phyloP scores from a whole-genome alignment of 345 rosid species.

The Eucalyptus viminalis region DNA sequence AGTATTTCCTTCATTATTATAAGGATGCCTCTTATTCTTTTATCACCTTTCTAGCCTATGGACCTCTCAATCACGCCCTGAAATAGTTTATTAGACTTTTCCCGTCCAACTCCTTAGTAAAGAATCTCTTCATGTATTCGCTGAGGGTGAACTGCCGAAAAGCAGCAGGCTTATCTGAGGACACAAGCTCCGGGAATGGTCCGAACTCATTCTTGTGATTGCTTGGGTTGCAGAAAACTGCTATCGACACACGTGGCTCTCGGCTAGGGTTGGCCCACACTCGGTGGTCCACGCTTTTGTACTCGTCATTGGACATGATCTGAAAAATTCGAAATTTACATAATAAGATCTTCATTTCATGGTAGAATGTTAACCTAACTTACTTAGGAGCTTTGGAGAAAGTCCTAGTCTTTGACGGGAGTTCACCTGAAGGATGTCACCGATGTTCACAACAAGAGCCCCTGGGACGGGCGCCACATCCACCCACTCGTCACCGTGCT shows the following conservation, averaged over 20 bases:
- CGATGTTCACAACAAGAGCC: constrained; percentile 33
- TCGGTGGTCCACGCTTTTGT: constrained; percentile 28
- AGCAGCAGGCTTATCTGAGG: constrained; percentile 17
- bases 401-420: too few relatives aligned
- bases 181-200: constrained; percentile 22
- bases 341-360: background rate
- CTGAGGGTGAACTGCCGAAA: constrained; percentile 9
- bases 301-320: constrained; percentile 39
- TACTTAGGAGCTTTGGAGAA: background rate
- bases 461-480: constrained; percentile 36
- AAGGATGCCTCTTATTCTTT: background rate
- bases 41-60: background rate
- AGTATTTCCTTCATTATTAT: background rate
- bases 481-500: constrained; percentile 26
- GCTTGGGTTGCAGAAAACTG: constrained; percentile 18
- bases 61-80: constrained; percentile 1
- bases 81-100: constrained; percentile 17
- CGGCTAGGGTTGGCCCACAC: constrained; percentile 22
- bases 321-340: background rate
- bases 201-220: constrained; percentile 10
- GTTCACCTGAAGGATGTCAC: constrained; percentile 36
- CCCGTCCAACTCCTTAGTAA: constrained; percentile 26
- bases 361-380: background rate
- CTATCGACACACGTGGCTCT: constrained; percentile 18
- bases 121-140: constrained; percentile 20